phyloP scores from a whole-genome alignment of 129 eudicot species.

The Pulicaria dysenterica region DNA sequence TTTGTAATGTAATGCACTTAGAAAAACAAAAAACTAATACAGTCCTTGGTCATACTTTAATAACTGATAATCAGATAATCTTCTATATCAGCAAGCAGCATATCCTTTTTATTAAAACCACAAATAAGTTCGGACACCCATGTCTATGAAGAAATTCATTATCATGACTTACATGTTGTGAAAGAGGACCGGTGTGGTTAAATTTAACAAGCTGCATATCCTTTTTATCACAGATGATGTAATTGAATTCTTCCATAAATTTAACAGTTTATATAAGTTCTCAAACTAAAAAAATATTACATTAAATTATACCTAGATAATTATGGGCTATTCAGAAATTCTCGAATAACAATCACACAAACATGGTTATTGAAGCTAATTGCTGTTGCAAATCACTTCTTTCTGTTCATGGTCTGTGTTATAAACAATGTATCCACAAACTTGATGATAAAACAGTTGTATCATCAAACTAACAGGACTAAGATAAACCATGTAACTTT shows the following conservation, averaged over 20 bases:
- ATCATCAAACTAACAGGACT: not conserved
- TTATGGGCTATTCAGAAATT: not conserved
- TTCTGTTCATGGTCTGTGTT: not conserved
- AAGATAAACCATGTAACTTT: constrained; percentile 1
- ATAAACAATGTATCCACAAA: not conserved
- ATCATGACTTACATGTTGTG: too few species aligned
- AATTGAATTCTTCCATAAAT: not conserved
- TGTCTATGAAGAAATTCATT: too few species aligned
- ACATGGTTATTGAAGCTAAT: constrained; percentile 6
- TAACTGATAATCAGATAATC: too few species aligned
- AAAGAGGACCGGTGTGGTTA: not conserved
- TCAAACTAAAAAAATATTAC: not conserved
- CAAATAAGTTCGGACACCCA: too few species aligned
- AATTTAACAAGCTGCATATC: too few species aligned
- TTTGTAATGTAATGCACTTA: not conserved
- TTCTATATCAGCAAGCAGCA: too few species aligned
- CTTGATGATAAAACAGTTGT: not conserved
- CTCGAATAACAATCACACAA: constrained; percentile 3
- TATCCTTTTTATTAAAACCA: too few species aligned
- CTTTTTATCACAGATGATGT: too few species aligned
- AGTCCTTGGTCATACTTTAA: not conserved
- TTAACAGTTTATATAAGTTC: not conserved
- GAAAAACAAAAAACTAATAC: not conserved
- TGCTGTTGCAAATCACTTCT: not conserved
- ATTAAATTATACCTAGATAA: not conserved